Evolutionary conservation across 305 asterid species (phyloP).

Genomic region (Plantago coronopus): DNA sequence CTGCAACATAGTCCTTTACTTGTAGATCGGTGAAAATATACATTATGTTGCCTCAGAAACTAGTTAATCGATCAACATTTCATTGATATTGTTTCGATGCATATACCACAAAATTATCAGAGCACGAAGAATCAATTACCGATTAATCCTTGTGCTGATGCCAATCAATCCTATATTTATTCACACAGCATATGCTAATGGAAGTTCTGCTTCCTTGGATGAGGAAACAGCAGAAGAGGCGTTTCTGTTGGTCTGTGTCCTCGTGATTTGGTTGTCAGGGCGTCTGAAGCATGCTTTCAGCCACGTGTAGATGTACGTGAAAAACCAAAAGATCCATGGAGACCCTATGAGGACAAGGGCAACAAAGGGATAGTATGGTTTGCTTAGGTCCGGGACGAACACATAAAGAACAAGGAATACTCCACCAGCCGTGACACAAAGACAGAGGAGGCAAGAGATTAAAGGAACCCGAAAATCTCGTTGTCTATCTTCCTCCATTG

Average conservation of each 20-base stretch:
- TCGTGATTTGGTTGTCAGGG: conserved; percentile 11
- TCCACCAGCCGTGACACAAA: conserved; percentile 50
- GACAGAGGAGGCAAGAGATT: conserved; percentile 44
- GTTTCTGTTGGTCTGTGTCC: conserved; percentile 19
- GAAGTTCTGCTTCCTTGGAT: conserved; percentile 56
- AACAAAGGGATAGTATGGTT: conserved; percentile 51
- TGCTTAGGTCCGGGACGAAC: conserved; percentile 34
- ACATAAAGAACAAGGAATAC: conserved; percentile 41
- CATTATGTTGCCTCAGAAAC: conserved; percentile 2
- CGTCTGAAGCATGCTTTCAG: conserved; percentile 32
- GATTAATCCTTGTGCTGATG: background rate
- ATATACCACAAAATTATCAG: conserved; percentile 20
- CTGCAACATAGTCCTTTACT: background rate
- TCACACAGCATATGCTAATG: conserved; percentile 42
- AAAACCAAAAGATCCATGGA: conserved; percentile 63
- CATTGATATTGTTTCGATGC: conserved; percentile 18
- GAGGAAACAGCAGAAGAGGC: conserved; percentile 30
- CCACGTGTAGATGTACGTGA: conserved; percentile 46
- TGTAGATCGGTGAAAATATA: background rate
- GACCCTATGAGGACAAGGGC: conserved; percentile 53
- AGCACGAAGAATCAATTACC: conserved; percentile 11
- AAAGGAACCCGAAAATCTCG: conserved; percentile 58
- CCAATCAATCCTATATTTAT: conserved; percentile 6
- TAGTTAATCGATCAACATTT: conserved; percentile 9
- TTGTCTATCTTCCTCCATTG: conserved; percentile 54